Percentiles rank a stretch among this genome's conserved stretches.
Evolutionary conservation across 495 filamentous ascomycete species (phyloP).

Genomic region (Aspergillus panamensis): DNA sequence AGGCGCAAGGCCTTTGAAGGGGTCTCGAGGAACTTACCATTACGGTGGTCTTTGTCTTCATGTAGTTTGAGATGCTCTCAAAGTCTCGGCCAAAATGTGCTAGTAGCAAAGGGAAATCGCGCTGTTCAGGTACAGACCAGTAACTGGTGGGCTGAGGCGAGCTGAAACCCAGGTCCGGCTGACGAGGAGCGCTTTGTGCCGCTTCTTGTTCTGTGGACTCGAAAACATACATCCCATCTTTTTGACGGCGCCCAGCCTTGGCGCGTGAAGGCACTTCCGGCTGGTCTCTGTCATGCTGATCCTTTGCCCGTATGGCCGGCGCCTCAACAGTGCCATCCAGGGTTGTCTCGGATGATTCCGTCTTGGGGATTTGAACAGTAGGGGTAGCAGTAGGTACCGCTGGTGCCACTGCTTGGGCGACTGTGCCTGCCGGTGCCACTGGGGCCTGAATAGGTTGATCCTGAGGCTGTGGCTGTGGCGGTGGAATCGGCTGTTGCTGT

Average conservation of each 20-base stretch:
- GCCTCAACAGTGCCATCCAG: constrained; percentile 29
- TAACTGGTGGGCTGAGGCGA: constrained; percentile 78
- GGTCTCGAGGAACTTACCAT: constrained; percentile 65
- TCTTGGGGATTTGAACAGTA: constrained; percentile 27
- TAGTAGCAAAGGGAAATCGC: constrained; percentile 74
- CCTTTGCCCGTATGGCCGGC: constrained; percentile 20
- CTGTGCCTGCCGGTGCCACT: constrained; percentile 15
- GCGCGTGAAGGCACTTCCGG: constrained; percentile 25
- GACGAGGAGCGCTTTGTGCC: constrained; percentile 19
- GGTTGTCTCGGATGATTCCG: constrained; percentile 30
- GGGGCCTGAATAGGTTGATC: constrained; percentile 15
- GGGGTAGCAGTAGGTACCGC: constrained; percentile 26
- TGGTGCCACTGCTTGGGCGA: neutral
- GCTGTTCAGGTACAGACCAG: constrained; percentile 91
- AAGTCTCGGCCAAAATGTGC: constrained; percentile 88
- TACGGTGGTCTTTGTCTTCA: constrained; percentile 88
- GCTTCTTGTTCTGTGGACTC: constrained; percentile 41
- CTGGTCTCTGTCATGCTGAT: constrained; percentile 26
- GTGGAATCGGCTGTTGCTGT: constrained; percentile 23
- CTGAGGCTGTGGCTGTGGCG: constrained; percentile 29
- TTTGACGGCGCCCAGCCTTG: constrained; percentile 34
- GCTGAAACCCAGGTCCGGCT: constrained; percentile 39
- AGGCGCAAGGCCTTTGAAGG: neutral
- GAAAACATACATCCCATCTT: constrained; percentile 41
- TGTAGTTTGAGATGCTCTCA: constrained; percentile 72